These are phyloP conservation scores for Aureobasidium leucospermi DNA, from an alignment of 2,329 filamentous ascomycete species.

Conservation along the genomic window DNA sequence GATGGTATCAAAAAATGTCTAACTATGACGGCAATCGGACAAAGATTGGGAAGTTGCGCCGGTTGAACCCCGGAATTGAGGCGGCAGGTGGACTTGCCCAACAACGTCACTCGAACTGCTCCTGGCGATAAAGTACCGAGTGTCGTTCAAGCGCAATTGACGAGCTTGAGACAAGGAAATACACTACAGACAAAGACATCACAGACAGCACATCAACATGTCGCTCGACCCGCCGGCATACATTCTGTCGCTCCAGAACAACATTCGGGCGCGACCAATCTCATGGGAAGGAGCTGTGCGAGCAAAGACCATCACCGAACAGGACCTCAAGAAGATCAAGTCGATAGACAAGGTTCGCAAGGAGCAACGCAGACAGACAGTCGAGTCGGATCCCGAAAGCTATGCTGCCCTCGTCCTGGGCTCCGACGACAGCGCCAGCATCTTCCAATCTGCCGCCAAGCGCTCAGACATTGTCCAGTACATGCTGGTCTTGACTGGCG, in stretches of 20 bases:
- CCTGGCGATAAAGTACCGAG: not conserved
- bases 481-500: slow-evolving; percentile 79
- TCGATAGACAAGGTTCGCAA: slow-evolving; percentile 94
- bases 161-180: not conserved
- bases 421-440: slow-evolving; percentile 55
- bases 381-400: slow-evolving; percentile 71
- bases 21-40: slow-evolving; percentile 5
- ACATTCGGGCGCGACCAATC: slow-evolving; percentile 91
- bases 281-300: slow-evolving; percentile 96
- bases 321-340: slow-evolving; percentile 90
- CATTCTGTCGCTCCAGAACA: slow-evolving; percentile 82
- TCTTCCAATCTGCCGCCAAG: slow-evolving; percentile 78
- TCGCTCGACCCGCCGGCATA: slow-evolving; percentile 89
- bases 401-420: slow-evolving; percentile 79
- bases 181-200: not conserved
- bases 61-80: not conserved
- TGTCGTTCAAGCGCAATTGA: not conserved
- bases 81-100: not conserved
- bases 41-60: slow-evolving; percentile 10
- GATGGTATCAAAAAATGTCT: slow-evolving; percentile 4
- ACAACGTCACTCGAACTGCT: slow-evolving; percentile 7
- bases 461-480: slow-evolving; percentile 90
- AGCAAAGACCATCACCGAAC: slow-evolving; percentile 86
- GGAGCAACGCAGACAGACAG: slow-evolving; percentile 75
- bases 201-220: slow-evolving; percentile 47